These are phyloP conservation scores for Linum tenue DNA, from an alignment of 345 rosid genomes.

Conservation along the genomic window DNA sequence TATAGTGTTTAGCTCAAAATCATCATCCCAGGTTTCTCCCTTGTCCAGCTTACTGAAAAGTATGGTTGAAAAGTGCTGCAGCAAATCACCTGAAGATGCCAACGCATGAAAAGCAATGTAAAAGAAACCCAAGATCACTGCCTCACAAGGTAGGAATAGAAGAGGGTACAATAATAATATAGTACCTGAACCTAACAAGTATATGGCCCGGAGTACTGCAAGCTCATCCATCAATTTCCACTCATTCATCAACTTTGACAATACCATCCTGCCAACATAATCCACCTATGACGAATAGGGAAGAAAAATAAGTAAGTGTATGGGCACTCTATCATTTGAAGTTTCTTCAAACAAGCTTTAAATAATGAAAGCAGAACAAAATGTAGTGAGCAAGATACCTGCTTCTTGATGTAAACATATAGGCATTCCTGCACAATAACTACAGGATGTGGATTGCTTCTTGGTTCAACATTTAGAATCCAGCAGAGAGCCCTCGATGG, in stretches of 20 bases:
- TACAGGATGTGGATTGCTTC: conserved; percentile 56
- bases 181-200: conserved; percentile 91
- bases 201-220: conserved; percentile 87
- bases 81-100: conserved; percentile 66
- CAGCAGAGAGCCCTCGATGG: conserved; percentile 62
- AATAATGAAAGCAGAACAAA: neutral
- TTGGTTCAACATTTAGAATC: conserved; percentile 57
- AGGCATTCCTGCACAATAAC: conserved; percentile 87
- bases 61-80: conserved; percentile 84
- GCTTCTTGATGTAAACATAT: conserved; percentile 56
- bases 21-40: conserved; percentile 89
- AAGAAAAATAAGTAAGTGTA: too few species aligned
- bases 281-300: conserved; percentile 45
- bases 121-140: conserved; percentile 11
- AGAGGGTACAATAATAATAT: conserved; percentile 9
- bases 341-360: too few species aligned
- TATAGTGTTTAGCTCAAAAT: conserved; percentile 78
- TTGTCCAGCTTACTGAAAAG: conserved; percentile 70
- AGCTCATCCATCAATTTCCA: conserved; percentile 98
- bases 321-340: too few species aligned
- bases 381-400: conserved; percentile 40
- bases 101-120: conserved; percentile 14
- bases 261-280: conserved; percentile 57
- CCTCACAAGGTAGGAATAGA: conserved; percentile 5
- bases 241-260: conserved; percentile 80